phyloP scores from a whole-genome alignment of 495 filamentous ascomycete genomes.

The Trichoderma virens region DNA sequence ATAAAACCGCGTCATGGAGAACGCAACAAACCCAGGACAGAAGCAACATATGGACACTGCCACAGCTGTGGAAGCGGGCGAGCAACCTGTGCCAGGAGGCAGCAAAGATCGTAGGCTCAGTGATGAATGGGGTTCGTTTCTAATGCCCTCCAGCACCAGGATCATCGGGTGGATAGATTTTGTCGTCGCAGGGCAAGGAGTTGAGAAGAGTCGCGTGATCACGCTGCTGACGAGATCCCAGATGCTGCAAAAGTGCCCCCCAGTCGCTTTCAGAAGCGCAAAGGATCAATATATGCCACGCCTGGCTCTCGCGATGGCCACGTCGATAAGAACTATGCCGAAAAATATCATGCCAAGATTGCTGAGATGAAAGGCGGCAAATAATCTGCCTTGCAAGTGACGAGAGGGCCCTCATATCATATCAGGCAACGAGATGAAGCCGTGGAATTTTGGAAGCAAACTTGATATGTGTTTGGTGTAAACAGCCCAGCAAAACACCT shows the following conservation, averaged over 20 bases:
- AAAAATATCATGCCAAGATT: slow-evolving; percentile 37
- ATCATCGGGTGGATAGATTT: not conserved
- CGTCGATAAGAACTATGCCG: slow-evolving; percentile 39
- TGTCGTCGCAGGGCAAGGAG: not conserved
- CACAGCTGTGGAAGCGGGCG: not conserved
- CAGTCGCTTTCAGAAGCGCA: slow-evolving; percentile 54
- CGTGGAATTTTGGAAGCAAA: not conserved
- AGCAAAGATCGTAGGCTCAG: slow-evolving; percentile 11
- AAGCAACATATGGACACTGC: not conserved
- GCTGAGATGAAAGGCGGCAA: slow-evolving; percentile 18
- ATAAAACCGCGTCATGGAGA: not conserved
- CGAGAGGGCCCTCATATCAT: not conserved
- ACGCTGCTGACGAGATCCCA: slow-evolving; percentile 19
- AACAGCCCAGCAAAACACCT: not conserved
- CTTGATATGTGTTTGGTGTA: not conserved
- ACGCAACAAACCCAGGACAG: not conserved
- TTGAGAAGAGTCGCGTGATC: not conserved
- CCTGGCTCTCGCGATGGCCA: slow-evolving; percentile 50
- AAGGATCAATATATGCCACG: slow-evolving; percentile 56
- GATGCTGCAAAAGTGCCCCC: slow-evolving; percentile 55
- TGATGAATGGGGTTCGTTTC: slow-evolving; percentile 38
- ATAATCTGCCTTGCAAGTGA: too few species aligned
- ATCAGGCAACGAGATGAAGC: not conserved
- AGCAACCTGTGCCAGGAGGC: not conserved
- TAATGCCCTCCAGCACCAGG: not conserved